These are phyloP conservation scores for Penicillium griseofulvum DNA, from an alignment of 2,329 filamentous ascomycete species.

Conservation along the genomic window DNA sequence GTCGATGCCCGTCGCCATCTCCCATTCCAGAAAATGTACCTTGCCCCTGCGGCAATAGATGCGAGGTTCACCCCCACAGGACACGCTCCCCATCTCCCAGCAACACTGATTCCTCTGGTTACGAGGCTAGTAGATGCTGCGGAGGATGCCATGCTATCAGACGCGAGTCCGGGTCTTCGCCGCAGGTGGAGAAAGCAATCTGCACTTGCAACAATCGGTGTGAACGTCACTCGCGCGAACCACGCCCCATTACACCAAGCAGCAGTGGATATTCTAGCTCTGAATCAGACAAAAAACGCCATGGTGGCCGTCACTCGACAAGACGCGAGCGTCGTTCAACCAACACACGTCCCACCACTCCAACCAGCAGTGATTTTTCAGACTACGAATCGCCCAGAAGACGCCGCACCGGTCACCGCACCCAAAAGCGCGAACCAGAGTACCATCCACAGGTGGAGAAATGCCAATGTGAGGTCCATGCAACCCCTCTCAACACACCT, in stretches of 20 bases:
- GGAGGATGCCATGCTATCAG: background rate
- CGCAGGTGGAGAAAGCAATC: background rate
- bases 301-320: background rate
- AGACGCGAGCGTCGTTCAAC: background rate
- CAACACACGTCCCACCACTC: background rate
- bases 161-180: background rate
- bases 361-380: slow-evolving; percentile 2
- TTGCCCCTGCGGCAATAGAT: background rate
- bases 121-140: background rate
- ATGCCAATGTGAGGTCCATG: background rate
- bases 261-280: background rate
- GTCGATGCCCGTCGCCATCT: slow-evolving; percentile 9
- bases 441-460: background rate
- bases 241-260: background rate
- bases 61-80: slow-evolving; percentile 4
- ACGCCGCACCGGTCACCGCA: background rate
- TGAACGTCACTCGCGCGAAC: background rate
- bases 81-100: slow-evolving; percentile 1
- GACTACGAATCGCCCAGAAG: background rate
- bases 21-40: slow-evolving; percentile 2
- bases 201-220: slow-evolving; percentile 1
- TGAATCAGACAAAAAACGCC: background rate
- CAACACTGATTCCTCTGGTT: background rate
- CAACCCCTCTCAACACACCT: background rate
- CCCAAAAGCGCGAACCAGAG: background rate